These are phyloP conservation scores for Plasmodium malariae DNA, from an alignment of 169 alveolate genomes.

Conservation along the genomic window DNA sequence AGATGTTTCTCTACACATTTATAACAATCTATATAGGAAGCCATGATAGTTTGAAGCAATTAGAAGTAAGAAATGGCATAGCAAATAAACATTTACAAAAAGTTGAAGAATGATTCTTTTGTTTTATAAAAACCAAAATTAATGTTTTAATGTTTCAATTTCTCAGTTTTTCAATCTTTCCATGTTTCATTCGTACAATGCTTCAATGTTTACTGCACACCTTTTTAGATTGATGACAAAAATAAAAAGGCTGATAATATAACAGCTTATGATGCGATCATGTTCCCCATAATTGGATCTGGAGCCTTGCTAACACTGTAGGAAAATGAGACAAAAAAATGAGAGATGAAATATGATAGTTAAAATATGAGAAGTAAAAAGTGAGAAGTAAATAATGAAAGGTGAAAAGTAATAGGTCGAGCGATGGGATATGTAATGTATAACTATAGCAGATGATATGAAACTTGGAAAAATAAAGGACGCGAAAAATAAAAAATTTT, in stretches of 20 bases:
- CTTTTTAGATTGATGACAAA: constrained; percentile 33
- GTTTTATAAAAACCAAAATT: too few relatives aligned
- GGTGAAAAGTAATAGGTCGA: too few relatives aligned
- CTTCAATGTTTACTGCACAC: too few relatives aligned
- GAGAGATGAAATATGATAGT: too few relatives aligned
- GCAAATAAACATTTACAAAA: constrained; percentile 5
- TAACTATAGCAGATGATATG: neutral
- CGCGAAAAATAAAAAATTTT: neutral
- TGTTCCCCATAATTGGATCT: constrained; percentile 77
- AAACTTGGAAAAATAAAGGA: neutral
- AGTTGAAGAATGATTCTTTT: too few relatives aligned
- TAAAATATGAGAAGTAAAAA: neutral
- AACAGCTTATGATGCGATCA: constrained; percentile 74
- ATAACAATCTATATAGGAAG: constrained; percentile 75
- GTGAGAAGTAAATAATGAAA: too few relatives aligned
- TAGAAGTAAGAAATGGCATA: constrained; percentile 38
- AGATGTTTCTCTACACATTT: constrained; percentile 73
- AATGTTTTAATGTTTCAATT: neutral
- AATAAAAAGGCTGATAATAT: constrained; percentile 54
- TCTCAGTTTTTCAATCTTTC: neutral
- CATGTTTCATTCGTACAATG: too few relatives aligned
- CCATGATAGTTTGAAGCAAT: constrained; percentile 75
- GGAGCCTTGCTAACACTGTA: constrained; percentile 74
- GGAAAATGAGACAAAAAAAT: neutral
- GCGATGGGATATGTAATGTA: too few relatives aligned